Conservation (phyloP, 2,329 filamentous ascomycete genomes). For the Dactylellina leptospora region DNA sequence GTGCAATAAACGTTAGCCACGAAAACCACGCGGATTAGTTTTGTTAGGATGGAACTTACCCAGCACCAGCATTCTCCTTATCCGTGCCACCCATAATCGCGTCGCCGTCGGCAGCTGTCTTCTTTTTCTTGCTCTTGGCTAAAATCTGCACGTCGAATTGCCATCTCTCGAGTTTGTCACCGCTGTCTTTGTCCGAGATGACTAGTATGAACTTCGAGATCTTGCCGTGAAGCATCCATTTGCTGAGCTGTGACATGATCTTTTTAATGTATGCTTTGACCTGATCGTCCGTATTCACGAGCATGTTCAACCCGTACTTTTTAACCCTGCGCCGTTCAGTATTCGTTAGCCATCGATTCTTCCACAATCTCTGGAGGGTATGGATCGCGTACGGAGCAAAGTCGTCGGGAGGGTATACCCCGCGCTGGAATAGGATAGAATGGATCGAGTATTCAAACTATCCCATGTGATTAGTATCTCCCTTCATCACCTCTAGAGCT, state of each 20-base stretch:
- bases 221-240: conserved; percentile 97
- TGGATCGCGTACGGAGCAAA: conserved; percentile 78
- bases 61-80: conserved; percentile 74
- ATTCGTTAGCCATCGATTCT: conserved; percentile 60
- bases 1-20: not conserved
- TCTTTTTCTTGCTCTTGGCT: conserved; percentile 51
- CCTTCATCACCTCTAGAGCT: not conserved
- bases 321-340: conserved; percentile 70
- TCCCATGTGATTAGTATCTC: not conserved
- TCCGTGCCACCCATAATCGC: conserved; percentile 62
- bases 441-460: conserved; percentile 98
- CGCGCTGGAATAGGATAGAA: conserved; percentile 76
- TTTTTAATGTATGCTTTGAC: conserved; percentile 99
- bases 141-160: conserved; percentile 81
- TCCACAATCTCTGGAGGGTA: not conserved
- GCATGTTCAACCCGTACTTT: conserved; percentile 99
- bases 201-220: conserved; percentile 97
- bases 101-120: conserved; percentile 52
- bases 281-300: conserved; percentile 96
- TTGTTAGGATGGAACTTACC: conserved; percentile 61
- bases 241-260: conserved; percentile 97
- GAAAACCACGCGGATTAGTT: conserved; percentile 22
- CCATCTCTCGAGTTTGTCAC: conserved; percentile 95
- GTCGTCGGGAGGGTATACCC: conserved; percentile 90
- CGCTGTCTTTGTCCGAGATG: conserved; percentile 95